Conservation (phyloP, 2,329 filamentous ascomycete genomes). For the Fusarium falciforme region DNA sequence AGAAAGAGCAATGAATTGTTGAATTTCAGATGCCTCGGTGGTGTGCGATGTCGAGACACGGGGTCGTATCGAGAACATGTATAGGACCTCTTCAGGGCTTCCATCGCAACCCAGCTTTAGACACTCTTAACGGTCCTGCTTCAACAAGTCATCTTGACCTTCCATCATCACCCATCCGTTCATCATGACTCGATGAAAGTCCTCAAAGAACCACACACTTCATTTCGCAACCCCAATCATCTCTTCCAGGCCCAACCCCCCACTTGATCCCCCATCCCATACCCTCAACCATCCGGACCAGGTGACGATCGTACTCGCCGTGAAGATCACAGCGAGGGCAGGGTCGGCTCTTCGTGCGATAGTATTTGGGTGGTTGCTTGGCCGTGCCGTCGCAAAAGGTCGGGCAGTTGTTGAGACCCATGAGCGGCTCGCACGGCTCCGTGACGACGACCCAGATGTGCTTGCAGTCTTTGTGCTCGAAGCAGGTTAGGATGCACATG, state of each 20-base stretch:
- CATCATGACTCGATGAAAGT: background rate
- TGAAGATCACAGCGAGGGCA: constrained; percentile 57
- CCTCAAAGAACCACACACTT: constrained; percentile 50
- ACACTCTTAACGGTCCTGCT: background rate
- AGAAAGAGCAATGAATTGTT: background rate
- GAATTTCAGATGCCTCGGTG: background rate
- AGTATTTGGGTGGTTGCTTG: constrained; percentile 51
- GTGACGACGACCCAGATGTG: constrained; percentile 65
- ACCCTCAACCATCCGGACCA: constrained; percentile 57
- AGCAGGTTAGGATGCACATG: constrained; percentile 64
- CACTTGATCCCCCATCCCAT: constrained; percentile 59
- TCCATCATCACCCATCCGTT: background rate
- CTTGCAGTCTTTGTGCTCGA: constrained; percentile 60
- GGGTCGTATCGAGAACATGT: background rate
- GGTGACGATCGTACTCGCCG: constrained; percentile 60
- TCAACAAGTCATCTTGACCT: background rate
- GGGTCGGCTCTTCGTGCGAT: constrained; percentile 50
- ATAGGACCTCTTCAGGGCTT: background rate
- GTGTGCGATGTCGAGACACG: background rate
- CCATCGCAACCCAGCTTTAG: background rate
- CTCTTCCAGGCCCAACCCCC: constrained; percentile 57
- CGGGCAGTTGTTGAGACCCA: constrained; percentile 63
- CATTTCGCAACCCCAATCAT: constrained; percentile 52
- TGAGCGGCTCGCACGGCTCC: constrained; percentile 59
- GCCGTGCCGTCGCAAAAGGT: constrained; percentile 54